Evolutionary conservation across 2,329 filamentous ascomycete genomes (phyloP), one percentile per base, ranked within the genome.

Genomic region (Aspergillus ruber): DNA sequence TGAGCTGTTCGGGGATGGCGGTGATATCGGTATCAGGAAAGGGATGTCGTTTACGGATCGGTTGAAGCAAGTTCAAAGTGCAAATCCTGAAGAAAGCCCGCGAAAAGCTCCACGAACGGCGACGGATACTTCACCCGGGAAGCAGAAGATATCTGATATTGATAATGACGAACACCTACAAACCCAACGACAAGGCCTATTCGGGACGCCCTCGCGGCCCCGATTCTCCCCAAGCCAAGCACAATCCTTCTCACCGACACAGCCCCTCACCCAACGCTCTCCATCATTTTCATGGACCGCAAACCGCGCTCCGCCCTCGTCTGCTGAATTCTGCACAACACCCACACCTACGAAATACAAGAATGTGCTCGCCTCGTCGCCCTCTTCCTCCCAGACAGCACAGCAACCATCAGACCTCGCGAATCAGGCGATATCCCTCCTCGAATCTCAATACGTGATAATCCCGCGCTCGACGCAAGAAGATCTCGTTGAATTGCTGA

Each of bases 401-500:
- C 33, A 35, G 33, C 33, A 35, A 35, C 13, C 8, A 17, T 35
- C 17, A 2, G 10, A 39, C 17, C 36, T 39, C 9, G 52, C 57
- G 2, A 50, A 48, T 6, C 44, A 61, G 21, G 61, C 62, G 12
- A 50, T 69, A 3, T 53, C 50, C 3, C 58, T 71, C 2, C 55
- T 75, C 13, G 62, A 70, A 4, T 56, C 57, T 6, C 59, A 71
- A 46, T 46, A 56, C 29, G 59, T 67, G 18, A 56, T 60, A 2
- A 44, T 75, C 8, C 56, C 67, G 5, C 57, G 61, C 8, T 48
- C 54, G 8, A 65, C 66, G 2, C 63, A 60, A 29, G 61, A 66
- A 3, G 65, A 71, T 15, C 43, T 75, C 2, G 56, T 67, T 2
- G 57, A 56, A 9, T 52, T 79, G 6, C 69, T 88, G 27, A 72